Evolutionary conservation across 1,284 basidiomycete species (phyloP).

Genomic region (Polyporus tsugae): DNA sequence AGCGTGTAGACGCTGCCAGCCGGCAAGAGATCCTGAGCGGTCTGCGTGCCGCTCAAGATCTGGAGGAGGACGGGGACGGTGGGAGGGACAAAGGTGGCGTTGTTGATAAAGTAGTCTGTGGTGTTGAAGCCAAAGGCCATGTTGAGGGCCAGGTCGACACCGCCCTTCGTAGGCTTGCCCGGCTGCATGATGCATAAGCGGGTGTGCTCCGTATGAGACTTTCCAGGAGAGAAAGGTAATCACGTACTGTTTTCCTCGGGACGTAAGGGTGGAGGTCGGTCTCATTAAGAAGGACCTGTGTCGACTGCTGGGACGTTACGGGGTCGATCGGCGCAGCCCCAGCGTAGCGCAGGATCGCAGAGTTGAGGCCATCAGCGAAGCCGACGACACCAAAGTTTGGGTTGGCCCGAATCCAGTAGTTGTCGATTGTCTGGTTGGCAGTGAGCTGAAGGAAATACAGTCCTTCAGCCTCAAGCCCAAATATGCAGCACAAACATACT

Average conservation of each 20-base stretch:
- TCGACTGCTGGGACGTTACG: constrained; percentile 41
- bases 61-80: constrained; percentile 30
- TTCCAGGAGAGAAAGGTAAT: background rate
- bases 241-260: constrained; percentile 16
- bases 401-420: constrained; percentile 51
- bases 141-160: constrained; percentile 39
- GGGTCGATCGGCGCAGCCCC: constrained; percentile 54
- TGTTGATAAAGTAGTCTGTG: constrained; percentile 35
- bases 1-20: constrained; percentile 40
- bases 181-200: constrained; percentile 29
- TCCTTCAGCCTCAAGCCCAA: background rate
- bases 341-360: constrained; percentile 32
- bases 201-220: background rate
- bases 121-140: constrained; percentile 21
- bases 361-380: constrained; percentile 47
- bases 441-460: constrained; percentile 35
- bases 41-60: constrained; percentile 41
- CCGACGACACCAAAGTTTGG: constrained; percentile 40
- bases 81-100: constrained; percentile 33
- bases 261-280: constrained; percentile 34
- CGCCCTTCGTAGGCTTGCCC: constrained; percentile 34
- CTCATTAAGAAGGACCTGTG: constrained; percentile 35
- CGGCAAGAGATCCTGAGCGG: constrained; percentile 39
- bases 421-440: constrained; percentile 20
- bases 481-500: background rate